These are phyloP conservation scores for Boletus sp. DNA, from an alignment of 768 basidiomycete species.

Conservation along the genomic window DNA sequence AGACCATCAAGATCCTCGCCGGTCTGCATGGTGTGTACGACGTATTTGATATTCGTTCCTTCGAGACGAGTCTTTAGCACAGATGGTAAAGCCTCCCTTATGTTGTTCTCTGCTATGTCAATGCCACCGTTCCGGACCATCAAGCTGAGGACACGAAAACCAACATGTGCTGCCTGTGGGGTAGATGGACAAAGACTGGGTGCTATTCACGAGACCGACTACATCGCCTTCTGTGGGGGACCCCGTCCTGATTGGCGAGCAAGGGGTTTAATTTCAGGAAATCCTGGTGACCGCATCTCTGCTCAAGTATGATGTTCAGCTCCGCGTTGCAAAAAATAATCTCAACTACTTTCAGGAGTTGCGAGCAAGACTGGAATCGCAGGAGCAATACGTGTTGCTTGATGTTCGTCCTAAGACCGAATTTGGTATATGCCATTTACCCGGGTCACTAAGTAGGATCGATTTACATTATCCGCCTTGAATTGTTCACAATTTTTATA, in stretches of 20 bases:
- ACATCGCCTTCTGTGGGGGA: conserved; percentile 86
- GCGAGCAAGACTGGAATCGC: conserved; percentile 33
- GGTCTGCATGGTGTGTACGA: conserved; percentile 56
- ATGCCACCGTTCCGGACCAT: conserved; percentile 75
- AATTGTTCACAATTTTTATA: conserved; percentile 2
- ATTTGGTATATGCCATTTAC: conserved; percentile 83
- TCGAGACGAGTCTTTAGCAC: conserved; percentile 5
- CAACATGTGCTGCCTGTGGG: conserved; percentile 76
- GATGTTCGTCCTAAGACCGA: conserved; percentile 81
- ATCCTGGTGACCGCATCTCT: conserved; percentile 40
- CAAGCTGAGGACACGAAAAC: conserved; percentile 70
- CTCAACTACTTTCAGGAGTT: conserved; percentile 43
- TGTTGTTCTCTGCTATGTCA: conserved; percentile 71
- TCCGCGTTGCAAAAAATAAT: not conserved
- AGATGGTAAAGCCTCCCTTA: conserved; percentile 63
- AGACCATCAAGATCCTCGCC: conserved; percentile 75
- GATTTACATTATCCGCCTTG: not conserved
- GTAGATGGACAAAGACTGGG: conserved; percentile 40
- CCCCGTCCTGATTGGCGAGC: conserved; percentile 61
- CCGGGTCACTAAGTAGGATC: conserved; percentile 65
- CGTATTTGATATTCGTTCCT: not conserved
- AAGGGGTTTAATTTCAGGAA: conserved; percentile 45
- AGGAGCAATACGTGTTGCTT: conserved; percentile 43
- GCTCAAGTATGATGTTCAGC: conserved; percentile 37
- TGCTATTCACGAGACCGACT: conserved; percentile 60